Evolutionary conservation across 2,329 filamentous ascomycete genomes (phyloP).

Genomic region (Hymenoscyphus linearis): DNA sequence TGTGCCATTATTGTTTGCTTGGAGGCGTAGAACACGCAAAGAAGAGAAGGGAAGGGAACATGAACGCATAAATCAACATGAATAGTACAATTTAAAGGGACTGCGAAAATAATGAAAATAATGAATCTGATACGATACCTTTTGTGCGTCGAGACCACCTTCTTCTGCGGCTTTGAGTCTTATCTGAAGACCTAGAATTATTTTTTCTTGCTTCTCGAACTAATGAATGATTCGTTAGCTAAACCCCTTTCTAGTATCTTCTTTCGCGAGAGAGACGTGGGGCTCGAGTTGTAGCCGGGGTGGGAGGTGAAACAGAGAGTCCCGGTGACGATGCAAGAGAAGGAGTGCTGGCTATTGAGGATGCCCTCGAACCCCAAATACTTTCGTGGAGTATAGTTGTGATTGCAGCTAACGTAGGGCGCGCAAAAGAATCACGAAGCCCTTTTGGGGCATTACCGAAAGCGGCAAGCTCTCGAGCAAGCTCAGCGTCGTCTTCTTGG

Average conservation of each 20-base stretch:
- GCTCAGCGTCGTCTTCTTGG: neutral
- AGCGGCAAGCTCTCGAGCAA: neutral
- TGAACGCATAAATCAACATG: neutral
- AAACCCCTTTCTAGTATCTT: neutral
- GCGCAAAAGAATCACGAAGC: neutral
- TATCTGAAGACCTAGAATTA: constrained; percentile 28
- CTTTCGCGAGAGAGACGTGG: neutral
- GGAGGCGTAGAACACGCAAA: neutral
- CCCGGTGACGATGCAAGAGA: neutral
- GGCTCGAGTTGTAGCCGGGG: neutral
- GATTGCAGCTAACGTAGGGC: neutral
- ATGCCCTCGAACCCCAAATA: neutral
- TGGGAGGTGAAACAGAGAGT: neutral
- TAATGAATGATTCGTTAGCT: constrained; percentile 26
- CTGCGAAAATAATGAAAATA: constrained; percentile 9
- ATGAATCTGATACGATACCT: constrained; percentile 26
- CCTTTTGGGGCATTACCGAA: neutral
- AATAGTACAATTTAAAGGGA: neutral
- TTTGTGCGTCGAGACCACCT: constrained; percentile 25
- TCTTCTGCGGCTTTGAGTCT: constrained; percentile 27
- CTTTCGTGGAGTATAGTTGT: neutral
- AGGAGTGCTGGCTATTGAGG: neutral
- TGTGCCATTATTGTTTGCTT: neutral
- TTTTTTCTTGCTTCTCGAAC: constrained; percentile 24
- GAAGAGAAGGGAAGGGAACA: neutral